Base-by-base conservation (phyloP, 768 basidiomycete genomes). In the Tulasnella sp. region DNA sequence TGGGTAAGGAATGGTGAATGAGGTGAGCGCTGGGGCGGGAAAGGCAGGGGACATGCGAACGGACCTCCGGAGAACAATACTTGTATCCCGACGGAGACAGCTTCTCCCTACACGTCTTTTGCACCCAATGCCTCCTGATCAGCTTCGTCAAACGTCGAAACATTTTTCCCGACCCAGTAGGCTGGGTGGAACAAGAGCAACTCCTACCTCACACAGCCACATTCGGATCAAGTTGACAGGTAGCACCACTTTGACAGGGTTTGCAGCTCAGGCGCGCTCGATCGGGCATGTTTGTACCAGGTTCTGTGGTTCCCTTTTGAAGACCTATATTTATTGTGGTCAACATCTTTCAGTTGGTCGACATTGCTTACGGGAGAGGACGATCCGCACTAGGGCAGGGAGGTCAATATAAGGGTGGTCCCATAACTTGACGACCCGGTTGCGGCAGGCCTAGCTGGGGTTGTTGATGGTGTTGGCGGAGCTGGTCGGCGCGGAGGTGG, bases 211-310 rank as follows among this genome's bases (percentile, higher is more conserved):
- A 40, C 73, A 74, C 39, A 74, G 73, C 38, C 73, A 46, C 73
- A 40, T 74, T 7, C 73, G 39, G 73, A 74, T 74, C 62, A 68
- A 14, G 62, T 68, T 68, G 62, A 68, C 62, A 24, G 62, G 62
- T 12, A 36, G 62, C 31, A 34, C 62, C 31, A 68, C 62, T 34
- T 68, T 68, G 62, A 68, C 62, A 18, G 62, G 31, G 2, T 68
- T 68, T 34, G 34, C 62, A 68, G 62, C 62, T 2, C 34, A 36
- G 31, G 62, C 73, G 73, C 73, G 42, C 42, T 74, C 44, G 10
- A 46, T 40, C 24, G 73, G 42, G 73, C 73, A 40, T 40, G 44
- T 16, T 46, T 40, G 73, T 8, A 74, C 18, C 73, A 39, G 7
- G 73, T 40, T 74, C 39, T 39, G 73, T 24, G 73, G 73, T 40